phyloP scores from a whole-genome alignment of 371 early-diverging fungal genomes.

The Mortierella sp. region DNA sequence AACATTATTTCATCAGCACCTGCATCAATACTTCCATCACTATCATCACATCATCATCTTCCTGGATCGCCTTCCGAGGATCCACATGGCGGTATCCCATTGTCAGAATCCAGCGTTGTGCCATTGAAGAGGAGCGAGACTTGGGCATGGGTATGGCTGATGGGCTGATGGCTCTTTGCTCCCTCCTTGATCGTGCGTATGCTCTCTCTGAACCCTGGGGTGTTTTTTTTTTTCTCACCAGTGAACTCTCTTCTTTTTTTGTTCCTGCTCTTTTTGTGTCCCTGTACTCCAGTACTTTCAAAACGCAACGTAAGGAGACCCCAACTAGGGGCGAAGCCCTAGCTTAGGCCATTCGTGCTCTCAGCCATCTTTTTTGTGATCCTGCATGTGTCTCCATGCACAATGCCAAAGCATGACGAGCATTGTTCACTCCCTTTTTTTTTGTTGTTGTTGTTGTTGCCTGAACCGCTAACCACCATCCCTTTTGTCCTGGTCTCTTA shows the following conservation, averaged over 20 bases:
- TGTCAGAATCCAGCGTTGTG: slow-evolving; percentile 2
- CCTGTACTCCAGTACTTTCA: slow-evolving; percentile 34
- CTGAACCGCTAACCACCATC: too few relatives aligned
- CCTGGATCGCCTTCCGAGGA: too few relatives aligned
- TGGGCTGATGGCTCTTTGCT: too few relatives aligned
- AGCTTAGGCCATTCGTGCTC: too few relatives aligned
- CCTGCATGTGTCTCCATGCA: not conserved
- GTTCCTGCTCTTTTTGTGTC: not conserved
- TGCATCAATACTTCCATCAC: too few relatives aligned
- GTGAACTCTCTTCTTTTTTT: not conserved
- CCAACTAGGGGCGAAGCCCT: too few relatives aligned
- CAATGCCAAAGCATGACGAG: too few relatives aligned
- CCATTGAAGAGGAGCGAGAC: slow-evolving; percentile 32
- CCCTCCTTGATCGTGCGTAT: too few relatives aligned
- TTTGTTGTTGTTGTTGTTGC: not conserved
- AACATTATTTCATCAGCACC: too few relatives aligned
- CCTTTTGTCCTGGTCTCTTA: not conserved
- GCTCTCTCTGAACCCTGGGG: too few relatives aligned
- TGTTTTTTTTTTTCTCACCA: not conserved
- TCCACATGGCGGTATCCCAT: not conserved
- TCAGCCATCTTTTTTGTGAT: too few relatives aligned
- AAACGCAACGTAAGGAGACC: slow-evolving; percentile 40
- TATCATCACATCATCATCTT: too few relatives aligned
- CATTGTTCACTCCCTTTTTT: not conserved
- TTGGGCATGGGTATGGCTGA: slow-evolving; percentile 51